phyloP scores from a whole-genome alignment of 1,284 basidiomycete genomes.

The Trametes sp. region DNA sequence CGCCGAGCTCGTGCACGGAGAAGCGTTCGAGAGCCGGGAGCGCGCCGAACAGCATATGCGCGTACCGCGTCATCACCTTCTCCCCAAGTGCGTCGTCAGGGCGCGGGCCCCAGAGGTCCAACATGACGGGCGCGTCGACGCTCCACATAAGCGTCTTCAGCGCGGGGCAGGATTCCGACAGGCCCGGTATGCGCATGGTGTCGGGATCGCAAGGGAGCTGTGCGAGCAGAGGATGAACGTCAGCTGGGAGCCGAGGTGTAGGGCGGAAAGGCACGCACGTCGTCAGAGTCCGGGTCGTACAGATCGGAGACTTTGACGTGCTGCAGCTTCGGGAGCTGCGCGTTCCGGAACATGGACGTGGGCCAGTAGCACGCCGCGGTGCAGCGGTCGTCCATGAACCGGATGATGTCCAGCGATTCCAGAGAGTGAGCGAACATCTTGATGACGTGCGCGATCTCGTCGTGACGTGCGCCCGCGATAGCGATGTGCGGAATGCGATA shows the following conservation, averaged over 20 bases:
- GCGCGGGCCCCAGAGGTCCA: neutral
- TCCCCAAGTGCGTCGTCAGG: neutral
- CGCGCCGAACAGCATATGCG: neutral
- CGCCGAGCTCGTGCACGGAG: neutral
- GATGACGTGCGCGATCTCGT: neutral
- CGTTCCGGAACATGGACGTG: conserved; percentile 24
- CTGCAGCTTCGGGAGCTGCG: conserved; percentile 77
- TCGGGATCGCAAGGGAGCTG: neutral
- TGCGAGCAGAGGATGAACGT: neutral
- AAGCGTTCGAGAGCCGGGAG: neutral
- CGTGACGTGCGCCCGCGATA: neutral
- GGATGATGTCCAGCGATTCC: neutral
- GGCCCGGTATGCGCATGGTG: neutral
- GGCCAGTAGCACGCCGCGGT: conserved; percentile 3
- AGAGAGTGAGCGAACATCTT: neutral
- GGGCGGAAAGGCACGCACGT: neutral
- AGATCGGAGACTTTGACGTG: conserved; percentile 67
- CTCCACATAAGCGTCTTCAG: conserved; percentile 69
- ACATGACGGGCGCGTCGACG: neutral
- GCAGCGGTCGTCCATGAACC: neutral
- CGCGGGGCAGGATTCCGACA: conserved; percentile 80
- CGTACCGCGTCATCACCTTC: neutral
- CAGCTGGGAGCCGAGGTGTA: neutral
- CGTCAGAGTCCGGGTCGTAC: neutral
- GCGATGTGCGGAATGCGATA: neutral